These are phyloP conservation scores for Phytophthora sp. DNA, from an alignment of 352 stramenopile genomes.

Conservation along the genomic window DNA sequence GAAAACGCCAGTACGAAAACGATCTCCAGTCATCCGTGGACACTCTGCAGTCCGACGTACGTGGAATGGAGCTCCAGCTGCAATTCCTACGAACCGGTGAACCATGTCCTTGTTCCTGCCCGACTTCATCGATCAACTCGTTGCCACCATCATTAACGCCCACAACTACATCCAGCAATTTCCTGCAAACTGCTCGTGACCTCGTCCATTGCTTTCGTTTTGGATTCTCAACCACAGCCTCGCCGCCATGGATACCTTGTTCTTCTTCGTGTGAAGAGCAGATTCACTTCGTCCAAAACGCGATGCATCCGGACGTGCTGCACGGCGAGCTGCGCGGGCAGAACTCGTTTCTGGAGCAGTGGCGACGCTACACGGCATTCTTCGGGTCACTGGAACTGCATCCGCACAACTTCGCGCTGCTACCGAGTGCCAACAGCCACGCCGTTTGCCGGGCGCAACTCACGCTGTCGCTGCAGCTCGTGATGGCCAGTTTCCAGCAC, in stretches of 20 bases:
- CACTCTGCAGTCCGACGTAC: constrained; percentile 17
- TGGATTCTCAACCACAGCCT: constrained; percentile 9
- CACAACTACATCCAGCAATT: background rate
- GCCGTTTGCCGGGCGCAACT: constrained; percentile 13
- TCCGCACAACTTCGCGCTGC: constrained; percentile 1
- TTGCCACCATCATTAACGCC: background rate
- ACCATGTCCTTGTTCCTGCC: background rate
- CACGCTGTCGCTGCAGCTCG: constrained; percentile 12
- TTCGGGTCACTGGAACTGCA: constrained; percentile 15
- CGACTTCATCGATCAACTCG: background rate
- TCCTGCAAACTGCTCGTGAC: constrained; percentile 8
- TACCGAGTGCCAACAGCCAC: background rate
- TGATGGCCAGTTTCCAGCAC: background rate
- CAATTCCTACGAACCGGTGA: background rate
- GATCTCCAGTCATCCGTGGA: constrained; percentile 9
- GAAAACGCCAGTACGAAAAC: constrained; percentile 27
- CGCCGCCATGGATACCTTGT: constrained; percentile 12
- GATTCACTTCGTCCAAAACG: constrained; percentile 26
- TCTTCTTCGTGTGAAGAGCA: constrained; percentile 8
- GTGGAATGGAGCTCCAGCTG: background rate
- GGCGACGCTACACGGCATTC: constrained; percentile 24
- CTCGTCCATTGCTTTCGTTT: constrained; percentile 33
- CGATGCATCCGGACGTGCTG: constrained; percentile 7
- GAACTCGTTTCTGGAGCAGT: constrained; percentile 38
- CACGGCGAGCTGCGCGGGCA: constrained; percentile 17